These are phyloP conservation scores for Diaporthe longicolla DNA, from an alignment of 2,329 filamentous ascomycete species.

Conservation along the genomic window DNA sequence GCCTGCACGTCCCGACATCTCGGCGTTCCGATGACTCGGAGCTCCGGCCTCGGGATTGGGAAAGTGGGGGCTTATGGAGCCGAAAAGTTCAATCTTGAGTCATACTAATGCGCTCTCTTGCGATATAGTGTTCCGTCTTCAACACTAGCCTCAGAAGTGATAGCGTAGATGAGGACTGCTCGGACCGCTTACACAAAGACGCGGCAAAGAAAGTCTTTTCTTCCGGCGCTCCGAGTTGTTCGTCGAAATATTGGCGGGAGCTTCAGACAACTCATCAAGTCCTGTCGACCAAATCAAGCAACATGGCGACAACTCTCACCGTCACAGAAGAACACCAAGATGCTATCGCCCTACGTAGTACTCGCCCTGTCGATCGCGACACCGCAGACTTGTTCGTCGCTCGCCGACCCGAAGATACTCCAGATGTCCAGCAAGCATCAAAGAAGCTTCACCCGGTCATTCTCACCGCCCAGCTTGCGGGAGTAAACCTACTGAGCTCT, in stretches of 20 bases:
- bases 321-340: constrained; percentile 5
- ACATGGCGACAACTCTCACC: not conserved
- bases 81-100: not conserved
- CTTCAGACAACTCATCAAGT: not conserved
- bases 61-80: not conserved
- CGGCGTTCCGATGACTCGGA: not conserved
- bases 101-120: too few relatives aligned
- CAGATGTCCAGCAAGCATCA: not conserved
- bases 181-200: not conserved
- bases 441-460: constrained; percentile 9
- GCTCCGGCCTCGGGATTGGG: not conserved
- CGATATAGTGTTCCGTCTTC: not conserved
- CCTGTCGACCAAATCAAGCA: not conserved
- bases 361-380: not conserved
- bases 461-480: constrained; percentile 43
- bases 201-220: too few relatives aligned
- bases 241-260: too few relatives aligned
- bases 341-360: not conserved
- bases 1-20: not conserved
- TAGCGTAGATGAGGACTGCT: not conserved
- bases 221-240: not conserved
- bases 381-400: not conserved
- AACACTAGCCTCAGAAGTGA: not conserved
- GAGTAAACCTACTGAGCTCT: constrained; percentile 48
- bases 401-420: not conserved